Evolutionary conservation across 345 rosid species (phyloP).

Genomic region (Camelina hispida): DNA sequence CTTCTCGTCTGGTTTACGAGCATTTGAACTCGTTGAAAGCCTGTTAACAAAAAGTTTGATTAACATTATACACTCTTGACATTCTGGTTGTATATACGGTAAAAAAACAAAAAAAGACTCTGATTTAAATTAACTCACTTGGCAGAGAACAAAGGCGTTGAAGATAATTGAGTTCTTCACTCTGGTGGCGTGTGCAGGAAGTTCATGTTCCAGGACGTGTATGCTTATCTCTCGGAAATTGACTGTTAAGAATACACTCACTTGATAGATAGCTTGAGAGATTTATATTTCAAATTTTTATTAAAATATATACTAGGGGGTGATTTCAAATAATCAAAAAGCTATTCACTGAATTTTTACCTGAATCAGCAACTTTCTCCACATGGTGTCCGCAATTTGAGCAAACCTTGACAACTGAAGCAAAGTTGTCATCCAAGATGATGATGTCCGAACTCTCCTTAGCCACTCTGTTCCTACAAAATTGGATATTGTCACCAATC

Average conservation of each 20-base stretch:
- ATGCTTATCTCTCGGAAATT: conserved; percentile 68
- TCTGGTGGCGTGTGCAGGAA: conserved; percentile 52
- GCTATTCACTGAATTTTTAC: conserved; percentile 38
- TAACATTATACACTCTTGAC: not conserved
- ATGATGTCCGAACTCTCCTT: too few relatives aligned
- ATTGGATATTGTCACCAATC: too few relatives aligned
- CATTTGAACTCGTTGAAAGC: conserved; percentile 90
- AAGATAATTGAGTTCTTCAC: conserved; percentile 86
- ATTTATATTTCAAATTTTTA: not conserved
- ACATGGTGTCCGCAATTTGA: conserved; percentile 81
- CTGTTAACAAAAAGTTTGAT: conserved; percentile 42
- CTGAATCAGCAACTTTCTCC: conserved; percentile 96
- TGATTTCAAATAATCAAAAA: not conserved
- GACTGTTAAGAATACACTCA: conserved; percentile 69
- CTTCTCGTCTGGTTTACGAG: conserved; percentile 88
- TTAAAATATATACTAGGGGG: not conserved
- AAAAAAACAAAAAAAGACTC: not conserved
- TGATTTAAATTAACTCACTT: conserved; percentile 56
- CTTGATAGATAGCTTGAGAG: conserved; percentile 80
- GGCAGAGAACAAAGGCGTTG: conserved; percentile 90
- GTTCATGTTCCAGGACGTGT: conserved; percentile 54
- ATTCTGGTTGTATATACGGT: not conserved
- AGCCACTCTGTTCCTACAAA: too few relatives aligned
- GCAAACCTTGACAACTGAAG: too few relatives aligned
- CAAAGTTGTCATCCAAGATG: too few relatives aligned